These are phyloP conservation scores for Petasospora fabianii DNA, from an alignment of 1,139 yeast species.

Conservation along the genomic window DNA sequence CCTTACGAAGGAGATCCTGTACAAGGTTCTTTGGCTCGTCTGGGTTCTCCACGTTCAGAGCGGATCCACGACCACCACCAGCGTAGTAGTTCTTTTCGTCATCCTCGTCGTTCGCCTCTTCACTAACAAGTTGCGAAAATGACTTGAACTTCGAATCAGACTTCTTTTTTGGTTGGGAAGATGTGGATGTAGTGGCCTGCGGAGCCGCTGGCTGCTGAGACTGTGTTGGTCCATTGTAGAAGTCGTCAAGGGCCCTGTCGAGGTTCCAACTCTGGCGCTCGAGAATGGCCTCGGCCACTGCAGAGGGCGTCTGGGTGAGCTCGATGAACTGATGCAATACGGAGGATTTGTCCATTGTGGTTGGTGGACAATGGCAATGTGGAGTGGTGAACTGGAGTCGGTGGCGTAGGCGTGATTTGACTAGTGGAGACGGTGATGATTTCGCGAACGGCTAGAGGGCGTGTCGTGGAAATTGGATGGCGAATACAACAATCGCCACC, in stretches of 20 bases:
- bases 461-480: neutral
- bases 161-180: slow-evolving; percentile 8
- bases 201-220: neutral
- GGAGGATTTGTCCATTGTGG: slow-evolving; percentile 15
- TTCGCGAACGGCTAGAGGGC: too few relatives aligned
- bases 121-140: slow-evolving; percentile 48
- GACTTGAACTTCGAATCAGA: slow-evolving; percentile 41
- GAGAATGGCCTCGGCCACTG: slow-evolving; percentile 42
- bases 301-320: slow-evolving; percentile 42
- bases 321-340: slow-evolving; percentile 51
- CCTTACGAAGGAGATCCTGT: slow-evolving; percentile 57
- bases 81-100: slow-evolving; percentile 69
- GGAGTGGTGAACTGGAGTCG: too few relatives aligned
- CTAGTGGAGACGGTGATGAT: too few relatives aligned
- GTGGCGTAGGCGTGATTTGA: too few relatives aligned
- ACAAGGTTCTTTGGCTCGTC: slow-evolving; percentile 48
- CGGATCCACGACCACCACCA: slow-evolving; percentile 96
- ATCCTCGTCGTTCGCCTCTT: slow-evolving; percentile 40
- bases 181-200: neutral
- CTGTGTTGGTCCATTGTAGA: slow-evolving; percentile 25
- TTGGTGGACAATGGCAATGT: too few relatives aligned
- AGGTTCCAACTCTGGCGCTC: slow-evolving; percentile 38
- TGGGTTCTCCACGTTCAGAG: slow-evolving; percentile 90
- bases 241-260: slow-evolving; percentile 33
- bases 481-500: neutral